Evolutionary conservation across 2,329 filamentous ascomycete species (phyloP), one percentile per base, ranked within the genome.

Genomic region (Anthostomella pinea): DNA sequence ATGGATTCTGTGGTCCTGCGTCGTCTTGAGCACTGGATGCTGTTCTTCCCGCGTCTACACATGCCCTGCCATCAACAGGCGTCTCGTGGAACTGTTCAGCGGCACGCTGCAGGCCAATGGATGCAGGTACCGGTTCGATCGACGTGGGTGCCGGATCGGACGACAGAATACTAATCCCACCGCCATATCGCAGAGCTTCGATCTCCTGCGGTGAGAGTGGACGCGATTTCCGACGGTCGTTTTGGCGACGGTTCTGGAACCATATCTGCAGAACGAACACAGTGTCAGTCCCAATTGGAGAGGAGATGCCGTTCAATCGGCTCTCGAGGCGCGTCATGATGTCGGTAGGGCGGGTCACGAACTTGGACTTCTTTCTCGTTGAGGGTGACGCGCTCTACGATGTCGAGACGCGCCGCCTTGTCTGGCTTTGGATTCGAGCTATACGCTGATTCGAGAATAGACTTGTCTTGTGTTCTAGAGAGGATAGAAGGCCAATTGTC

Each of bases 361-460:
- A 95, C 91, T 81, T 96, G 91, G 23, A 96, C 88, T 70, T 96
- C 90, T 64, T 95, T 96, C 68, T 96, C 90, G 50, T 87, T 91
- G 46, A 97, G 74, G 16, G 87, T 85, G 43, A 96, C 89, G 64
- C 82, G 85, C 65, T 79, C 78, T 42, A 94, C 87, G 47, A 97
- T 89, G 40, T 83, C 82, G 30, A 87, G 75, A 67, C 91, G 87
- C 63, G 87, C 85, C 38, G 81, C 76, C 67, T 95, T 96, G 68
- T 95, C 90, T 21, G 91, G 91, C 64, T 95, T 96, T 6, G 87
- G 79, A 61, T 96, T 94, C 45, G 73, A 77, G 52, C 79, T 75
- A 59, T 95, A 96, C 41, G 91, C 88, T 22, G 85, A 76, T 64
- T 96, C 91, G 43, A 96, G 81, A 35, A 94, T 78, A 34, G 83